phyloP scores from a whole-genome alignment of 805 yeast genomes.

The Candida sonorensis region DNA sequence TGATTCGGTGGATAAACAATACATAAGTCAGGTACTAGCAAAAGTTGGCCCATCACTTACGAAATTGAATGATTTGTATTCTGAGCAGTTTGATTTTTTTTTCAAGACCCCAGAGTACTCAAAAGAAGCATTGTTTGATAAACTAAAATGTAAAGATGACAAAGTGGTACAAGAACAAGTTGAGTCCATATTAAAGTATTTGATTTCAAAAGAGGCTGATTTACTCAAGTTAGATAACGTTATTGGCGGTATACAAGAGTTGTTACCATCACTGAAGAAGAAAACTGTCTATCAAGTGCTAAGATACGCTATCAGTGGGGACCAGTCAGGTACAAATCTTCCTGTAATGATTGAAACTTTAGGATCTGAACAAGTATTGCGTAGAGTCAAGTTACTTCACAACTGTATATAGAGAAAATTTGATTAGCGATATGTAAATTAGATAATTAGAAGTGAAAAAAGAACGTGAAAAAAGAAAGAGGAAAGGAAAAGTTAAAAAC shows the following conservation, averaged over 20 bases:
- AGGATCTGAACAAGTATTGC: slow-evolving; percentile 35
- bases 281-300: slow-evolving; percentile 48
- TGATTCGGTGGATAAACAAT: slow-evolving; percentile 20
- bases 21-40: slow-evolving; percentile 34
- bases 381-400: slow-evolving; percentile 18
- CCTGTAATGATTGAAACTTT: slow-evolving; percentile 50
- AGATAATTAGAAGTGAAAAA: too few species aligned
- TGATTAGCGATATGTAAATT: neutral
- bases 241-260: slow-evolving; percentile 2
- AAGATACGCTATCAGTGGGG: slow-evolving; percentile 66
- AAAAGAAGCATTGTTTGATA: slow-evolving; percentile 6
- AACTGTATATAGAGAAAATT: neutral
- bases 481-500: too few species aligned
- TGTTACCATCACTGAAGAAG: slow-evolving; percentile 19
- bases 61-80: slow-evolving; percentile 45
- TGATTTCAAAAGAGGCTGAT: slow-evolving; percentile 6
- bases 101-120: slow-evolving; percentile 32
- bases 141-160: slow-evolving; percentile 12
- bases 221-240: slow-evolving; percentile 8
- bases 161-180: too few species aligned
- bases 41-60: slow-evolving; percentile 44
- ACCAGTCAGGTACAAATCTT: slow-evolving; percentile 61
- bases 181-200: too few species aligned
- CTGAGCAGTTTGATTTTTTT: slow-evolving; percentile 40
- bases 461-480: too few species aligned